These are phyloP conservation scores for Pseudognaphalium luteoalbum DNA, from an alignment of 129 eudicot genomes.

Conservation along the genomic window DNA sequence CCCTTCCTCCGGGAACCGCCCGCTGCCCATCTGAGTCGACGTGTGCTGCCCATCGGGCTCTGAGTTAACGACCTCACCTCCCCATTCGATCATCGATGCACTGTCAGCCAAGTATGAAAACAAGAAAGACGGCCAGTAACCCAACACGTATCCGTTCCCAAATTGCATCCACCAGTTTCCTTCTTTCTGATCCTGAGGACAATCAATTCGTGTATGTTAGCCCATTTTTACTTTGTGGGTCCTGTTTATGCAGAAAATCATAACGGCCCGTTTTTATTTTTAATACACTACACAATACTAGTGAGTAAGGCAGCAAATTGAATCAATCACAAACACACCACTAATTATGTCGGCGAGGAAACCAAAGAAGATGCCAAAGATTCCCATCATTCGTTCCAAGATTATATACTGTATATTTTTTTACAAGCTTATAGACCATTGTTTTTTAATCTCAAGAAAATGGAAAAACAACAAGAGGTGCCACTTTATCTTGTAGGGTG, in stretches of 20 bases:
- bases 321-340: slow-evolving; percentile 36
- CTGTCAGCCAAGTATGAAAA: slow-evolving; percentile 74
- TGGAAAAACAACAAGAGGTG: background rate
- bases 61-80: slow-evolving; percentile 82
- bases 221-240: background rate
- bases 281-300: background rate
- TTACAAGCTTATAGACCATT: background rate
- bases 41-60: slow-evolving; percentile 79
- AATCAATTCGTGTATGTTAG: background rate
- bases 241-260: background rate
- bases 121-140: slow-evolving; percentile 87
- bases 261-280: background rate
- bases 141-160: slow-evolving; percentile 72
- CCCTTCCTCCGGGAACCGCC: slow-evolving; percentile 85
- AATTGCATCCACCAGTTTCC: slow-evolving; percentile 98
- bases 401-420: slow-evolving; percentile 3
- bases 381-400: slow-evolving; percentile 36
- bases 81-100: slow-evolving; percentile 93
- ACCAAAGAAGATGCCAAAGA: slow-evolving; percentile 39
- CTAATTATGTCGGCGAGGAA: slow-evolving; percentile 30
- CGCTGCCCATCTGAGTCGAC: slow-evolving; percentile 94
- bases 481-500: background rate
- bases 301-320: slow-evolving; percentile 20
- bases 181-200: slow-evolving; percentile 74
- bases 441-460: slow-evolving; percentile 7